Percentiles rank a stretch among this genome's conserved stretches.
These are phyloP conservation scores for Claviceps maximensis DNA, from an alignment of 2,329 filamentous ascomycete species.

Conservation along the genomic window DNA sequence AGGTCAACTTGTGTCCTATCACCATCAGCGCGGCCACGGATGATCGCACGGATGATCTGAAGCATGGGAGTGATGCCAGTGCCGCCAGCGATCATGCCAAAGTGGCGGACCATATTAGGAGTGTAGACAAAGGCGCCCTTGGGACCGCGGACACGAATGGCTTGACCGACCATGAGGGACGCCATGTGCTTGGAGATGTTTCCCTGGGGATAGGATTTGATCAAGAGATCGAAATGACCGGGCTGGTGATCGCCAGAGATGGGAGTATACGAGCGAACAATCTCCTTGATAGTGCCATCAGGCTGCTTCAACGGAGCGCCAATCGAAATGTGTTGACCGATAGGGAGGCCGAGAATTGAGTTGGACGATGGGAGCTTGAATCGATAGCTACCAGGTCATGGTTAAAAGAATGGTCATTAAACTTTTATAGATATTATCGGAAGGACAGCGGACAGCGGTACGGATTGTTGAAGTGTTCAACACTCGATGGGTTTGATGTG, in stretches of 20 bases:
- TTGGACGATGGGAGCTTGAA: conserved; percentile 68
- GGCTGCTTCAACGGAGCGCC: conserved; percentile 57
- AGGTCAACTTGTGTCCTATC: conserved; percentile 85
- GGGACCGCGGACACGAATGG: conserved; percentile 81
- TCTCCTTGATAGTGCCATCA: conserved; percentile 65
- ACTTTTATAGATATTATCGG: background rate
- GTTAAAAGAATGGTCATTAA: background rate
- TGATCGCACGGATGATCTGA: conserved; percentile 84
- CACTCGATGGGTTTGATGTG: background rate
- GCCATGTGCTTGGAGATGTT: conserved; percentile 95
- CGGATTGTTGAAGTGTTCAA: background rate
- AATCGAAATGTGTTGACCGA: conserved; percentile 98
- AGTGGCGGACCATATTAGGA: conserved; percentile 90
- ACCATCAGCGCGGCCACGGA: conserved; percentile 62
- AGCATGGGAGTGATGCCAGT: conserved; percentile 98
- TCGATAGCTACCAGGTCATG: conserved; percentile 56
- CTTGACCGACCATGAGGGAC: conserved; percentile 67
- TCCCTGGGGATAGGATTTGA: conserved; percentile 95
- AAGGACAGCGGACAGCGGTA: background rate
- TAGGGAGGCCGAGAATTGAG: conserved; percentile 85
- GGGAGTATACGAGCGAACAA: conserved; percentile 84
- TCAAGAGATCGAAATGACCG: conserved; percentile 88
- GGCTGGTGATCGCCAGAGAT: conserved; percentile 80
- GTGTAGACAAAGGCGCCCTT: conserved; percentile 98
- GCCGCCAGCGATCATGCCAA: conserved; percentile 96